These are phyloP conservation scores for Moesziomyces antarcticus DNA, from an alignment of 1,284 basidiomycete genomes.

Conservation along the genomic window DNA sequence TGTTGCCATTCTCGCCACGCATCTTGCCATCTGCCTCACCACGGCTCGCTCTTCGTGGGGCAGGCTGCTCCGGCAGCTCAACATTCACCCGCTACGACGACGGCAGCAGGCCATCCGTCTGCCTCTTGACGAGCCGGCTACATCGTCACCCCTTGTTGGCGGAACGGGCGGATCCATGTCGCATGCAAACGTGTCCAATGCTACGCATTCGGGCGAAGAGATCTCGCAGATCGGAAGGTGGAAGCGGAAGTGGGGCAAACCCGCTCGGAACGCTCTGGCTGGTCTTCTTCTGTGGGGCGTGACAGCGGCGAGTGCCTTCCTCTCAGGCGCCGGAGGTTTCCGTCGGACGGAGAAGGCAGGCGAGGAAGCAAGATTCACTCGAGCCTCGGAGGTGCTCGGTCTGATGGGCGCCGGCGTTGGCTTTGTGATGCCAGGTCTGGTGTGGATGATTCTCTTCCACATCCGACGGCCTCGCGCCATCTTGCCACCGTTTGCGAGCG, in stretches of 20 bases:
- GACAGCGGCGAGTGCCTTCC: conserved; percentile 56
- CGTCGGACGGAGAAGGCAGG: conserved; percentile 54
- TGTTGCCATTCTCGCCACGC: conserved; percentile 54
- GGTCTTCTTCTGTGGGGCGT: conserved; percentile 59
- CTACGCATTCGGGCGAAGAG: conserved; percentile 2
- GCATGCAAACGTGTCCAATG: background rate
- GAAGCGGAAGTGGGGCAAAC: conserved; percentile 54
- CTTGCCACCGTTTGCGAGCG: conserved; percentile 51
- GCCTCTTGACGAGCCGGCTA: conserved; percentile 8
- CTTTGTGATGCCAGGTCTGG: conserved; percentile 61
- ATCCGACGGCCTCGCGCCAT: conserved; percentile 62
- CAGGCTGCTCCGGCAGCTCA: conserved; percentile 52
- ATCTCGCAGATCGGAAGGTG: conserved; percentile 15
- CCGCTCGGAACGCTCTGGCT: conserved; percentile 54
- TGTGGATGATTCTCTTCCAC: conserved; percentile 64
- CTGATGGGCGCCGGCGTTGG: conserved; percentile 62
- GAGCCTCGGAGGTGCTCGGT: conserved; percentile 56
- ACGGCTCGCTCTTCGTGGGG: conserved; percentile 64
- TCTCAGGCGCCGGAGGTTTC: conserved; percentile 62
- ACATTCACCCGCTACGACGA: conserved; percentile 52
- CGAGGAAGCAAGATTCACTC: conserved; percentile 61
- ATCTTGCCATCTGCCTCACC: conserved; percentile 60
- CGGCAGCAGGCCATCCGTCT: conserved; percentile 26
- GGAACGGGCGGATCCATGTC: background rate
- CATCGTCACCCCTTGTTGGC: conserved; percentile 1